These are phyloP conservation scores for Saxispiralis lemnorum DNA, from an alignment of 495 filamentous ascomycete species.

Conservation along the genomic window DNA sequence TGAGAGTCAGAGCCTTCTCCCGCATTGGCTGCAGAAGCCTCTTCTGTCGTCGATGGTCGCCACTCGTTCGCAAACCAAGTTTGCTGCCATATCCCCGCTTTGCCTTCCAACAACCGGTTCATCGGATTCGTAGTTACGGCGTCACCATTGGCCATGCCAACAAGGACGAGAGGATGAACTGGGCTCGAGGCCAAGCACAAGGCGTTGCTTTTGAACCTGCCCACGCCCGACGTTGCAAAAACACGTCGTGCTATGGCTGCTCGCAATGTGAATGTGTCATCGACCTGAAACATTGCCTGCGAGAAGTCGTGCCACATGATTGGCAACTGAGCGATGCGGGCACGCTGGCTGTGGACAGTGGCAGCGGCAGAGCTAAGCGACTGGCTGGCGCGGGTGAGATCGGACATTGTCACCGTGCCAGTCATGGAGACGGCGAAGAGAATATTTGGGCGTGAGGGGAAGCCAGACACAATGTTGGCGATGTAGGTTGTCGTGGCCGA, in stretches of 20 bases:
- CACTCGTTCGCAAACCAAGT: slow-evolving; percentile 49
- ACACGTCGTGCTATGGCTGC: slow-evolving; percentile 37
- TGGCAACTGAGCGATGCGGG: slow-evolving; percentile 30
- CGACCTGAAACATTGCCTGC: slow-evolving; percentile 35
- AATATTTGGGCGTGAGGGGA: slow-evolving; percentile 41
- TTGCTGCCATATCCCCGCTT: slow-evolving; percentile 38
- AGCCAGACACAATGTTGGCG: slow-evolving; percentile 36
- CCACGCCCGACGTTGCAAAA: slow-evolving; percentile 31
- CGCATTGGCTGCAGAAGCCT: not conserved
- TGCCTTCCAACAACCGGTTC: slow-evolving; percentile 34
- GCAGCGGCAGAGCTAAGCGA: slow-evolving; percentile 20
- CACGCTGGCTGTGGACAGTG: slow-evolving; percentile 31
- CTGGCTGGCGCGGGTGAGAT: slow-evolving; percentile 30
- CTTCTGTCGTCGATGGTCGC: slow-evolving; percentile 18
- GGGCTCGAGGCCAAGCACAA: slow-evolving; percentile 27
- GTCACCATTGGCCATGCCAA: slow-evolving; percentile 39
- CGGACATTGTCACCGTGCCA: slow-evolving; percentile 40
- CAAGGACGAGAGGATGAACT: slow-evolving; percentile 36
- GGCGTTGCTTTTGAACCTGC: slow-evolving; percentile 18
- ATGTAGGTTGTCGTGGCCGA: slow-evolving; percentile 45
- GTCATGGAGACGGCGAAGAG: slow-evolving; percentile 38
- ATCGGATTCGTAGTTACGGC: slow-evolving; percentile 40
- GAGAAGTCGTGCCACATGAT: slow-evolving; percentile 41
- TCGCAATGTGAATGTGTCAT: slow-evolving; percentile 41
- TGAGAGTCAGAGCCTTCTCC: not conserved